Evolutionary conservation across 352 stramenopile genomes (phyloP).

Genomic region (Globisporangium acanthophoron): DNA sequence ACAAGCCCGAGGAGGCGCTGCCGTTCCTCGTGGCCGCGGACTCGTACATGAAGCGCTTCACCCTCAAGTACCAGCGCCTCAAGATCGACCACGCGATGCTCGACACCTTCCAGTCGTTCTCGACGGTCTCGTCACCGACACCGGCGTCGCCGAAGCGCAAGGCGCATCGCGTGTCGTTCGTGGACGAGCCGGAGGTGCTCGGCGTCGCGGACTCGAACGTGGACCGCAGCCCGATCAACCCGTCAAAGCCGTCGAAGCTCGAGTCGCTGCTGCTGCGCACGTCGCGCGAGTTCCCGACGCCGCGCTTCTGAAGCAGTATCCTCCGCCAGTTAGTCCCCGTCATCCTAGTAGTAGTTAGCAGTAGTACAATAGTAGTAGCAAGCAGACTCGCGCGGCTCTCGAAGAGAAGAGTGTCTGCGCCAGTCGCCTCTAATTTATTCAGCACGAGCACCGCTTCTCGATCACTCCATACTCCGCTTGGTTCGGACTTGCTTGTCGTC

Average conservation of each 20-base stretch:
- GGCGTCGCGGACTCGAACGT: slow-evolving; percentile 68
- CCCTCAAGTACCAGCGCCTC: slow-evolving; percentile 80
- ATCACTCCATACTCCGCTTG: background rate
- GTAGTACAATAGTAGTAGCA: background rate
- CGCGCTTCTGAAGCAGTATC: slow-evolving; percentile 42
- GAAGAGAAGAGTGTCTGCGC: slow-evolving; percentile 5
- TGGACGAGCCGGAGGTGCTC: slow-evolving; percentile 51
- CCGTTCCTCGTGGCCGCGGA: slow-evolving; percentile 75
- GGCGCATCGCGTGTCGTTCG: slow-evolving; percentile 58
- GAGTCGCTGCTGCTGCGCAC: slow-evolving; percentile 80
- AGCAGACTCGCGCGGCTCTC: slow-evolving; percentile 6
- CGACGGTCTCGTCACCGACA: background rate
- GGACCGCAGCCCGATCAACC: slow-evolving; percentile 68
- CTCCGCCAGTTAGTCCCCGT: no score
- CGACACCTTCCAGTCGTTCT: slow-evolving; percentile 41
- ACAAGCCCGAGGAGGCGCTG: slow-evolving; percentile 78
- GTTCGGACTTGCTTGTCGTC: no score
- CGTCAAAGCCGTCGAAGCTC: slow-evolving; percentile 74
- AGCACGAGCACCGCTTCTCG: background rate
- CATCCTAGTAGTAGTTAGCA: background rate
- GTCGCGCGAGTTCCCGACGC: slow-evolving; percentile 77
- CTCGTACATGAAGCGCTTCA: slow-evolving; percentile 88
- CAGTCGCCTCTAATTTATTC: slow-evolving; percentile 15
- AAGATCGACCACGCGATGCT: slow-evolving; percentile 85
- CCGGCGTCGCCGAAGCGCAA: slow-evolving; percentile 20